Conservation (phyloP, 768 basidiomycete genomes). For the Wakefieldia striispora region DNA sequence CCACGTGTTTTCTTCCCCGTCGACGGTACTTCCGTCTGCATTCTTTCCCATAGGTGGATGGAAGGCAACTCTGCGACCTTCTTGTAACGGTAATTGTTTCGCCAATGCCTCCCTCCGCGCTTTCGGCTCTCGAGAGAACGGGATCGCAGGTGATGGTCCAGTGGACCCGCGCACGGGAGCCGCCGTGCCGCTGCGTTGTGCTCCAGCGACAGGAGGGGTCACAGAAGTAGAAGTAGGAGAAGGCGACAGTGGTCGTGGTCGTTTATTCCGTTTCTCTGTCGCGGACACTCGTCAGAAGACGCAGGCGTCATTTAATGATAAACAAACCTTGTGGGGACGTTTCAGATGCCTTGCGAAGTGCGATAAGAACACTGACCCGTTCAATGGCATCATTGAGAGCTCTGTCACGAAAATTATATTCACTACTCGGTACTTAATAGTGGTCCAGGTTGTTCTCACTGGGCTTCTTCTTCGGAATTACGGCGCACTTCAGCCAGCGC, state of each 20-base stretch:
- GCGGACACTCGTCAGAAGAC: constrained; percentile 1
- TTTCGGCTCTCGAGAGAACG: constrained; percentile 66
- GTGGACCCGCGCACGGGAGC: constrained; percentile 49
- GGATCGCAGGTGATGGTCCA: constrained; percentile 48
- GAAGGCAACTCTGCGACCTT: constrained; percentile 79
- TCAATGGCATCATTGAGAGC: constrained; percentile 73
- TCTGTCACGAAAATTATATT: constrained; percentile 37
- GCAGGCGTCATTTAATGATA: background rate
- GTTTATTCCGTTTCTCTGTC: constrained; percentile 74
- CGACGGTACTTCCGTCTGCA: constrained; percentile 47
- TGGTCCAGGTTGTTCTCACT: constrained; percentile 41
- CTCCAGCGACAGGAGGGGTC: constrained; percentile 24
- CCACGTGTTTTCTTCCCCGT: constrained; percentile 56
- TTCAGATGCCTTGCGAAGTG: constrained; percentile 71
- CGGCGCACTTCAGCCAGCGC: constrained; percentile 63
- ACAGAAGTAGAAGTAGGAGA: constrained; percentile 50
- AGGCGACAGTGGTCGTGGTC: constrained; percentile 70
- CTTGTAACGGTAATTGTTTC: constrained; percentile 65
- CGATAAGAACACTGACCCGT: constrained; percentile 65
- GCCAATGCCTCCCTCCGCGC: constrained; percentile 59
- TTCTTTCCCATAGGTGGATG: constrained; percentile 63
- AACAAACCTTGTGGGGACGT: constrained; percentile 50
- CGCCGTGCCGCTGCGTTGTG: constrained; percentile 13
- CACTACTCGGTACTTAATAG: background rate
- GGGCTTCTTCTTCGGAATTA: constrained; percentile 58